Conservation (phyloP, 495 filamentous ascomycete species). For the Tirmania nivea region DNA sequence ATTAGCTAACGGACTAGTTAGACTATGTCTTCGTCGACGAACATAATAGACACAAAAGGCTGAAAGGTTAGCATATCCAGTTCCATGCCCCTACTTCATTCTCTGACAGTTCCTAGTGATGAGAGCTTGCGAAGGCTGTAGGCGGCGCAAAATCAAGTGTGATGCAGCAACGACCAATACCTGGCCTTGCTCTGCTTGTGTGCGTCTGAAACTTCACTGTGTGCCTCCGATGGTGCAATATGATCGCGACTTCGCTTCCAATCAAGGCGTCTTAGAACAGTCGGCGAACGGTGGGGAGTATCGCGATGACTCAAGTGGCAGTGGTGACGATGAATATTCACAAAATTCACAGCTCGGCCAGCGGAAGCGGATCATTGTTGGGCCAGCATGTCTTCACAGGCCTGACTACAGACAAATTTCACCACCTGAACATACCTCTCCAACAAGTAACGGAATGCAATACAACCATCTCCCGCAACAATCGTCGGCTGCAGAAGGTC, state of each 20-base stretch:
- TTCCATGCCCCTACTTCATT: background rate
- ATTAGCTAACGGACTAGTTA: background rate
- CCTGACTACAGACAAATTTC: conserved; percentile 9
- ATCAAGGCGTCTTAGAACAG: conserved; percentile 15
- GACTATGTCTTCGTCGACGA: conserved; percentile 99
- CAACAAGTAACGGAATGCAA: background rate
- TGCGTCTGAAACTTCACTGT: conserved; percentile 78
- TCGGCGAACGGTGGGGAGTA: conserved; percentile 19
- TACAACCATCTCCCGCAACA: background rate
- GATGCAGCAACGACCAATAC: conserved; percentile 95
- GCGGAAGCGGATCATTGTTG: conserved; percentile 12
- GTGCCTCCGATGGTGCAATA: conserved; percentile 75
- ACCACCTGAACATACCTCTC: conserved; percentile 11
- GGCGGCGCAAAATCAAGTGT: conserved; percentile 82
- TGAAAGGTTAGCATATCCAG: conserved; percentile 50
- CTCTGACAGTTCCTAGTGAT: conserved; percentile 42
- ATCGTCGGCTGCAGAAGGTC: background rate
- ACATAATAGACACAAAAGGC: conserved; percentile 89
- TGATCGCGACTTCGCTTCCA: conserved; percentile 46
- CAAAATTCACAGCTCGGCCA: conserved; percentile 22
- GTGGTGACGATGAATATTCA: conserved; percentile 35
- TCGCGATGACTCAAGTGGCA: conserved; percentile 24
- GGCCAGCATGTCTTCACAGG: background rate
- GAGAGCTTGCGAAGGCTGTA: conserved; percentile 93
- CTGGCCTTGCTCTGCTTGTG: conserved; percentile 92